Evolutionary conservation across 2,329 filamentous ascomycete genomes (phyloP).

Genomic region (Hysterium pulicare): DNA sequence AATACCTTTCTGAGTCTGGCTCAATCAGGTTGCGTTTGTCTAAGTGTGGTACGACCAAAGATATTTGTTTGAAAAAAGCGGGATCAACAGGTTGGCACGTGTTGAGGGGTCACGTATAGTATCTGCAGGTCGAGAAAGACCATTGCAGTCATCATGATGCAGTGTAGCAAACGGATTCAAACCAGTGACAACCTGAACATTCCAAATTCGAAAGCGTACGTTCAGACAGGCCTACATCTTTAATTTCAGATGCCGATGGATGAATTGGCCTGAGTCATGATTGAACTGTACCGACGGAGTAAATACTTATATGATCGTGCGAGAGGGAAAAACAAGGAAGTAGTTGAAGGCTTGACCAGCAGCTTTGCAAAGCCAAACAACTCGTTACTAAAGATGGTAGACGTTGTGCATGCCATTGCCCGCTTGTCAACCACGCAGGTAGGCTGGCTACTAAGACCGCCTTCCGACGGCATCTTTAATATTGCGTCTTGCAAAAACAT

Average conservation of each 20-base stretch:
- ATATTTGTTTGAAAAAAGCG: not conserved
- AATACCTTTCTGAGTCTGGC: not conserved
- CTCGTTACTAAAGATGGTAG: too few species aligned
- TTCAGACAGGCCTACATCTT: not conserved
- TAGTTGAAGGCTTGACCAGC: not conserved
- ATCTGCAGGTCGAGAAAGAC: not conserved
- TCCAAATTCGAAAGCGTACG: not conserved
- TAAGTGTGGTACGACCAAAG: conserved; percentile 1
- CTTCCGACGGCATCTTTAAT: not conserved
- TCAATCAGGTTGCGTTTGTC: conserved; percentile 3
- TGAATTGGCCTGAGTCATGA: too few species aligned
- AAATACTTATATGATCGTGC: not conserved
- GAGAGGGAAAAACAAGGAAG: not conserved
- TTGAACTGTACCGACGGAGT: too few species aligned
- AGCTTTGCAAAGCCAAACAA: too few species aligned
- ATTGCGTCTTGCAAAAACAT: not conserved
- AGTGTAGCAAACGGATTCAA: conserved; percentile 2
- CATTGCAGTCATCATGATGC: conserved; percentile 1
- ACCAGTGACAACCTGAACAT: not conserved
- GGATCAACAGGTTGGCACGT: conserved; percentile 1
- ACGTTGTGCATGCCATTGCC: not conserved
- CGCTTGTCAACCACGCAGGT: not conserved
- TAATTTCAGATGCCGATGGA: not conserved
- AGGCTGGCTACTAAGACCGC: too few species aligned
- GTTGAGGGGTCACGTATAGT: conserved; percentile 1